These are phyloP conservation scores for Colletotrichum sp. DNA, from an alignment of 2,329 filamentous ascomycete species.

Conservation along the genomic window DNA sequence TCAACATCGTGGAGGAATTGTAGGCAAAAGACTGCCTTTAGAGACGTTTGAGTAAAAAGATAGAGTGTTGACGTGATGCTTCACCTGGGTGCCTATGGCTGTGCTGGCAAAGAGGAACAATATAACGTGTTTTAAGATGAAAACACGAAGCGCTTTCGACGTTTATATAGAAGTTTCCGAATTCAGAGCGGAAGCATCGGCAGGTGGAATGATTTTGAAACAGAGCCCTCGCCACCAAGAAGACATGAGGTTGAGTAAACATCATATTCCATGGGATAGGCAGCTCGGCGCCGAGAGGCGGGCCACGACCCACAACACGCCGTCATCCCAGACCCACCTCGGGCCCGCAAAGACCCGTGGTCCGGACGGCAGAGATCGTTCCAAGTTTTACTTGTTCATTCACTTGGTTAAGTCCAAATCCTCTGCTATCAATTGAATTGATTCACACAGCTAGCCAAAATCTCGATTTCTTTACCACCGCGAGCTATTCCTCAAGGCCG, in stretches of 20 bases:
- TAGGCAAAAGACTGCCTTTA: accelerated
- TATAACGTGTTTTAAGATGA: no score
- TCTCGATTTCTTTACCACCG: accelerated
- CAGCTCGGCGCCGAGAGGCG: not conserved
- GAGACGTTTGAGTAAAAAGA: no score
- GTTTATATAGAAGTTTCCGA: not conserved
- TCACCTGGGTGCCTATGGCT: no score
- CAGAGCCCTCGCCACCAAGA: not conserved
- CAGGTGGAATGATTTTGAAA: accelerated
- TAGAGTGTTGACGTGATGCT: no score
- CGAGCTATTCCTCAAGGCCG: not conserved
- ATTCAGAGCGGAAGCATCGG: not conserved
- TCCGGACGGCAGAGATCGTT: not conserved
- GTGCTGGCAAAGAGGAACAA: no score
- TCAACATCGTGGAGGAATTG: accelerated
- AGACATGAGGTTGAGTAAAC: not conserved
- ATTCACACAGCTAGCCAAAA: not conserved
- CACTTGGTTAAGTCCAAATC: accelerated
- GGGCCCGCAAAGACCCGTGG: not conserved
- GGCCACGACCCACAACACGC: not conserved
- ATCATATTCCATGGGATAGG: not conserved
- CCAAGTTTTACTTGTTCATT: accelerated
- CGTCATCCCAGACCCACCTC: not conserved
- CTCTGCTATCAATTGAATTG: not conserved
- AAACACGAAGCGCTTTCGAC: not conserved